Evolutionary conservation across 2,329 filamentous ascomycete species (phyloP).

Genomic region (Blumeria graminis): DNA sequence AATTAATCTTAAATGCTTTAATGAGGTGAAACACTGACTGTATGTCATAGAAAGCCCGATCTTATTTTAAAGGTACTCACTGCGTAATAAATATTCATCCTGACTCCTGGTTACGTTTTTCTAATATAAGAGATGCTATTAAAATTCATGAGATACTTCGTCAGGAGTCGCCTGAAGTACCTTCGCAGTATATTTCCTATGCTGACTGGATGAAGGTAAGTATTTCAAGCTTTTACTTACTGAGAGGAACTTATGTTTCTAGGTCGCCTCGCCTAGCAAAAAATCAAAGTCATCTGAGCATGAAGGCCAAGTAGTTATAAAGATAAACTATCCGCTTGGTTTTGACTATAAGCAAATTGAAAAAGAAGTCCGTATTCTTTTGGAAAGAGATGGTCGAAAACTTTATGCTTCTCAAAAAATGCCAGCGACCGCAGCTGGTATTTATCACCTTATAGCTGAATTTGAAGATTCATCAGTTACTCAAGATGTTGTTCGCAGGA

Average conservation of each 20-base stretch:
- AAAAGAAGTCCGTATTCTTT: conserved; percentile 19
- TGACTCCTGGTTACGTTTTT: not conserved
- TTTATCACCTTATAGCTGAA: conserved; percentile 3
- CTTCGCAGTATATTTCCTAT: not conserved
- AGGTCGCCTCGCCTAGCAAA: not conserved
- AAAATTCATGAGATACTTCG: not conserved
- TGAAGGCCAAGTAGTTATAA: conserved; percentile 30
- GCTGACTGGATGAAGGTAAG: not conserved
- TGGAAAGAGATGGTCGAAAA: conserved; percentile 23
- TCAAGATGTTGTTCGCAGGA: not conserved
- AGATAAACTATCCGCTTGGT: conserved; percentile 17
- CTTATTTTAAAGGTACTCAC: conserved; percentile 1
- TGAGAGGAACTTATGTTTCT: not conserved
- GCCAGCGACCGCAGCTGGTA: not conserved
- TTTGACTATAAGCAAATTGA: conserved; percentile 5
- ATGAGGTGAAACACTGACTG: not conserved
- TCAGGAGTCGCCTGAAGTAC: not conserved
- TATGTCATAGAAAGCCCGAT: not conserved
- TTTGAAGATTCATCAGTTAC: conserved; percentile 2
- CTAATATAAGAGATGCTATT: not conserved
- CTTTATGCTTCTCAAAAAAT: conserved; percentile 24
- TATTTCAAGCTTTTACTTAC: not conserved
- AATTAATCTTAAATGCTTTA: not conserved
- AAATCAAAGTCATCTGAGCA: conserved; percentile 17
- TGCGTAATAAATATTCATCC: not conserved